Percentiles rank a stretch among this genome's conserved stretches.
Conservation (phyloP, 805 yeast genomes). For the Candida tibetensis region DNA sequence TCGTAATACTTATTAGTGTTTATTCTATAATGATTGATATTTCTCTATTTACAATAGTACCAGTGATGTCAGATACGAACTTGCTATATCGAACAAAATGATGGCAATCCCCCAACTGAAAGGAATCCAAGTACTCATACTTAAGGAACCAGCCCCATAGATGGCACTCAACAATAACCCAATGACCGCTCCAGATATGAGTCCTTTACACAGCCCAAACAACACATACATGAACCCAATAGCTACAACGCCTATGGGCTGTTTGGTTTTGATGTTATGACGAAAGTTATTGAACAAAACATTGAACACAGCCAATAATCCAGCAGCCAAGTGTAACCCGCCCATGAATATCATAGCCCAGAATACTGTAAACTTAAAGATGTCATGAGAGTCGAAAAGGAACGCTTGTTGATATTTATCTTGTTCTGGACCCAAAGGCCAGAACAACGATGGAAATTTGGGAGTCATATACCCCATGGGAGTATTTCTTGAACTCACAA, state of each 20-base stretch:
- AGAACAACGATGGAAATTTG: constrained; percentile 71
- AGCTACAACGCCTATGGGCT: constrained; percentile 28
- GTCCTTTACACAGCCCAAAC: constrained; percentile 62
- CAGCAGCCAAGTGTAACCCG: constrained; percentile 63
- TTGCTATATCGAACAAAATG: constrained; percentile 62
- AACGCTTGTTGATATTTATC: constrained; percentile 47
- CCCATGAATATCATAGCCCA: constrained; percentile 77
- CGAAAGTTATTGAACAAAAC: constrained; percentile 22
- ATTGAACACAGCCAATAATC: constrained; percentile 49
- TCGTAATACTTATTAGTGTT: too few relatives aligned
- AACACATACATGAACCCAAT: constrained; percentile 47
- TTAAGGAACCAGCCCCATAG: constrained; percentile 74
- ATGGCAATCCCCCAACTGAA: constrained; percentile 73
- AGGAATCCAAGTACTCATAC: constrained; percentile 96
- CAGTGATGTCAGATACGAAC: constrained; percentile 60
- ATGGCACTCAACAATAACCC: constrained; percentile 75
- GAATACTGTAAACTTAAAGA: constrained; percentile 77
- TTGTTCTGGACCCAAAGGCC: constrained; percentile 54
- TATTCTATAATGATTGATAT: too few relatives aligned
- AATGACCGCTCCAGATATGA: constrained; percentile 69
- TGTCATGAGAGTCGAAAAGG: constrained; percentile 66
- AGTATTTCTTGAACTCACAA: constrained; percentile 47
- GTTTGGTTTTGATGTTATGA: constrained; percentile 6
- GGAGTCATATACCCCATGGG: constrained; percentile 87
- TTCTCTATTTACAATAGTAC: not conserved